Evolutionary conservation across 352 stramenopile species (phyloP).

Genomic region (Phytopythium montanum): DNA sequence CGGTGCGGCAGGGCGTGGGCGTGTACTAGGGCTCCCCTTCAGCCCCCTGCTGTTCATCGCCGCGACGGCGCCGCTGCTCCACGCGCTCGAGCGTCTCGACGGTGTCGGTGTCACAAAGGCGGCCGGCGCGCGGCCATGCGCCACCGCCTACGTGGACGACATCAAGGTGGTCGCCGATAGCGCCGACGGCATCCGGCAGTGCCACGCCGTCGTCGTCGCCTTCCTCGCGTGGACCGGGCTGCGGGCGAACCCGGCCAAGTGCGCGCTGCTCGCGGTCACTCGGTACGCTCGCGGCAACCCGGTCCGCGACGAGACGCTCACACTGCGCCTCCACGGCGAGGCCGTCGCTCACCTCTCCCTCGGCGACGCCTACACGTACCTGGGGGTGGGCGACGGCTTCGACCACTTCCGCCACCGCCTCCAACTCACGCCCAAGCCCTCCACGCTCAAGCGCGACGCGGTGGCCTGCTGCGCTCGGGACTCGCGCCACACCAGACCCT

Average conservation of each 20-base stretch:
- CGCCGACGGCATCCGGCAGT: constrained; percentile 10
- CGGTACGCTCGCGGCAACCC: constrained; percentile 10
- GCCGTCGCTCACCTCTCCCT: no score
- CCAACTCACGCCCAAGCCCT: no score
- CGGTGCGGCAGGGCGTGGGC: constrained; percentile 9
- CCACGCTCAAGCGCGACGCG: no score
- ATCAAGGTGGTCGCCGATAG: constrained; percentile 4
- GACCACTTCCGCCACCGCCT: no score
- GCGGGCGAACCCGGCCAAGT: constrained; percentile 10
- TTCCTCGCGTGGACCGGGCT: constrained; percentile 9
- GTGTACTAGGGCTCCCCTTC: constrained; percentile 24
- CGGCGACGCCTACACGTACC: no score
- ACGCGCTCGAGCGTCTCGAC: constrained; percentile 8
- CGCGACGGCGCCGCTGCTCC: constrained; percentile 13
- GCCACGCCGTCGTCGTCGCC: constrained; percentile 4
- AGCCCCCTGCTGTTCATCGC: constrained; percentile 24
- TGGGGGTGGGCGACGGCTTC: no score
- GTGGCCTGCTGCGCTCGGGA: no score
- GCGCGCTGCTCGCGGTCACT: constrained; percentile 5
- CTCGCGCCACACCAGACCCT: no score
- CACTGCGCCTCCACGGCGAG: no score
- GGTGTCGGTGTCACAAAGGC: constrained; percentile 6
- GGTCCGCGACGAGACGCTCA: constrained; percentile 8
- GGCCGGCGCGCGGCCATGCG: not conserved
- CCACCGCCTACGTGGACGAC: constrained; percentile 1